A percentile compares a stretch with the other conserved stretches of the same genome.
Conservation (phyloP, 306 rosid species). For the Ceratonia siliqua region DNA sequence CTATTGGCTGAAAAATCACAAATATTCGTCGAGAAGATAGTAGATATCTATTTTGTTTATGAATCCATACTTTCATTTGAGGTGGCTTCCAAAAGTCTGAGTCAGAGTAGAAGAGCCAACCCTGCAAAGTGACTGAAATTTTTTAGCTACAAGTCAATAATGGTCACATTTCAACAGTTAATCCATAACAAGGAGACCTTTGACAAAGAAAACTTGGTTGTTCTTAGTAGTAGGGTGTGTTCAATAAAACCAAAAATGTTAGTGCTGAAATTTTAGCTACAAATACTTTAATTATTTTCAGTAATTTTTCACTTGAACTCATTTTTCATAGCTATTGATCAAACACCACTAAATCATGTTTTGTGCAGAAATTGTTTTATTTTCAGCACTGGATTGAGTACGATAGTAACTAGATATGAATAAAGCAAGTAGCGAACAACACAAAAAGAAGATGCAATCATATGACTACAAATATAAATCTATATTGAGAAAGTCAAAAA, state of each 20-base stretch:
- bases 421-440: background rate
- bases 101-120: conserved; percentile 95
- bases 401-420: background rate
- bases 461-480: background rate
- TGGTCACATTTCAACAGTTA: background rate
- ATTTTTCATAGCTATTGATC: background rate
- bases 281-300: too few species aligned
- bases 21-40: conserved; percentile 19
- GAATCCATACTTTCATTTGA: conserved; percentile 75
- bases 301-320: too few species aligned
- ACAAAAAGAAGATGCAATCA: background rate
- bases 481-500: background rate
- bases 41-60: conserved; percentile 13
- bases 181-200: background rate
- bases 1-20: background rate
- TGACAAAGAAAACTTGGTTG: background rate
- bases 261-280: too few species aligned
- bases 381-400: background rate
- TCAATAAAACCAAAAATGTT: background rate
- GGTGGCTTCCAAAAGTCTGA: conserved; percentile 90
- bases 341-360: background rate
- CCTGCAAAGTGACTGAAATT: conserved; percentile 51
- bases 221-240: background rate
- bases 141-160: conserved; percentile 33
- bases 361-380: too few species aligned